These are phyloP conservation scores for Cinnamomum micranthum DNA, from an alignment of 164 flowering plant species.

Conservation along the genomic window DNA sequence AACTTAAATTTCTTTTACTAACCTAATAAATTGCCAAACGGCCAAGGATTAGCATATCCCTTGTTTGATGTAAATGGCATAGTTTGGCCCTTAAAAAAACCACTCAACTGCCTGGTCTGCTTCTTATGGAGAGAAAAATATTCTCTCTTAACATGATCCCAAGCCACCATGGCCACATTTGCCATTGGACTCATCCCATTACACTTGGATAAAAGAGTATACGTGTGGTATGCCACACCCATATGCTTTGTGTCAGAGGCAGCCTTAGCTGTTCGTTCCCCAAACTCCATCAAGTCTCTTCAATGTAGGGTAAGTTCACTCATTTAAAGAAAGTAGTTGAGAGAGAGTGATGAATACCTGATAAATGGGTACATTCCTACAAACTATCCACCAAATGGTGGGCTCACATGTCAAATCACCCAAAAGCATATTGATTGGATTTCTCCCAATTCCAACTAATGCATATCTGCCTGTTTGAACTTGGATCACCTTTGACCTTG, in stretches of 20 bases:
- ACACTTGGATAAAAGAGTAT: background rate
- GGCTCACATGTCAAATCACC: background rate
- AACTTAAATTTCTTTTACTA: too few species aligned
- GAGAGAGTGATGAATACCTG: background rate
- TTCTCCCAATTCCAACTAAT: background rate
- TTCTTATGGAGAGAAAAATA: too few species aligned
- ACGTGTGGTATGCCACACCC: background rate
- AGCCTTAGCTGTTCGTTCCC: background rate
- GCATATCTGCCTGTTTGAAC: background rate
- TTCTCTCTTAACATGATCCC: too few species aligned
- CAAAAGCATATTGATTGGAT: background rate
- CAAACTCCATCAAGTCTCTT: background rate
- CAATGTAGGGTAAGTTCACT: background rate
- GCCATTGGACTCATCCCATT: background rate
- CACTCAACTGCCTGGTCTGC: too few species aligned
- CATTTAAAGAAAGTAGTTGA: background rate
- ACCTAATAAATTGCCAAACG: too few species aligned
- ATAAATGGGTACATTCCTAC: background rate
- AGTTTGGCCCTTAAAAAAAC: background rate
- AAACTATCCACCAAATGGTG: background rate
- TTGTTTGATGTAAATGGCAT: background rate
- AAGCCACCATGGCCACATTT: background rate
- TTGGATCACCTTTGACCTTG: background rate
- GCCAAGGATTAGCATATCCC: background rate
- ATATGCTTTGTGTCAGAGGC: background rate